These are phyloP conservation scores for Salvia sclarea DNA, from an alignment of 305 asterid genomes.

Conservation along the genomic window DNA sequence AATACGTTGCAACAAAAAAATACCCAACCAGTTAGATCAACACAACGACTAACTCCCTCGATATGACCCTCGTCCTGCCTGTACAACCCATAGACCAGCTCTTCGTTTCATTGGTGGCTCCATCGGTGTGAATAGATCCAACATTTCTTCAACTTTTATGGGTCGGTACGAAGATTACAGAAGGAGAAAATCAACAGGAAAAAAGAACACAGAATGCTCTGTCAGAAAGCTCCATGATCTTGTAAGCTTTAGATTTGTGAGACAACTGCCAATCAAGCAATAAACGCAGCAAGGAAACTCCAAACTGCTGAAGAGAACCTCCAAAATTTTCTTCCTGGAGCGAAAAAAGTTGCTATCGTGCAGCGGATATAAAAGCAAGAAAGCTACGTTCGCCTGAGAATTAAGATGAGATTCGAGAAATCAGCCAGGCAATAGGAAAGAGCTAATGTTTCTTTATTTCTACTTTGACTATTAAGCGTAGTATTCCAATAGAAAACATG, in stretches of 20 bases:
- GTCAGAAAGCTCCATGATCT: conserved; percentile 36
- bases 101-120: conserved; percentile 91
- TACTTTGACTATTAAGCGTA: conserved; percentile 10
- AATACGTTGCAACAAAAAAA: conserved; percentile 38
- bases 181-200: conserved; percentile 35
- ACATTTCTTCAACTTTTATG: conserved; percentile 39
- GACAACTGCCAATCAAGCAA: neutral
- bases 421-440: conserved; percentile 4
- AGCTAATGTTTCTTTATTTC: neutral
- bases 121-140: conserved; percentile 64
- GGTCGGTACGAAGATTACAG: conserved; percentile 24
- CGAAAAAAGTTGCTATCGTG: conserved; percentile 22
- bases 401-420: conserved; percentile 21
- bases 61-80: conserved; percentile 96
- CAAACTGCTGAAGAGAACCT: conserved; percentile 27
- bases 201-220: conserved; percentile 22
- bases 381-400: conserved; percentile 11
- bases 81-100: conserved; percentile 78
- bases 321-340: conserved; percentile 12
- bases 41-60: conserved; percentile 71
- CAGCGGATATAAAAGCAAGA: neutral
- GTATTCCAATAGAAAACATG: conserved; percentile 6
- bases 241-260: conserved; percentile 1
- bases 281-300: conserved; percentile 18
- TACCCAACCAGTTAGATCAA: conserved; percentile 37